Conservation (phyloP, 1,139 yeast genomes). For the Nadsonia starkeyi-henricii region DNA sequence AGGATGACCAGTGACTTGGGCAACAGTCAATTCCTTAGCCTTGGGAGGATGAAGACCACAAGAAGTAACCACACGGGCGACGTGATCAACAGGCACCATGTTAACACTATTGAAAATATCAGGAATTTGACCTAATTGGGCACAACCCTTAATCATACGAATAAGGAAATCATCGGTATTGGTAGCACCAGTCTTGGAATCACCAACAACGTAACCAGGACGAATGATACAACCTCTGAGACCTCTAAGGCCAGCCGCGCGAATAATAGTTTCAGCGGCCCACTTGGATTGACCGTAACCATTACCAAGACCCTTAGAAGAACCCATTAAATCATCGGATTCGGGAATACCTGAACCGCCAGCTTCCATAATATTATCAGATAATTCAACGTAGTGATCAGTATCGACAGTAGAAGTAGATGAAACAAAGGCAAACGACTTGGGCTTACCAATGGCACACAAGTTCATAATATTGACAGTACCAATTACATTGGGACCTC, state of each 20-base stretch:
- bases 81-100: constrained; percentile 97
- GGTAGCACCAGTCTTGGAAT: constrained; percentile 64
- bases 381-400: constrained; percentile 59
- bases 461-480: constrained; percentile 74
- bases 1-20: constrained; percentile 97
- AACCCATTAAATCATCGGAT: constrained; percentile 68
- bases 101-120: constrained; percentile 78
- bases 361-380: constrained; percentile 50
- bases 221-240: constrained; percentile 79
- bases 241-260: constrained; percentile 76
- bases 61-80: constrained; percentile 81
- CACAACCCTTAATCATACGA: constrained; percentile 88
- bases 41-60: constrained; percentile 66
- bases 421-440: constrained; percentile 80
- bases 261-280: constrained; percentile 84
- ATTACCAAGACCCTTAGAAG: constrained; percentile 65
- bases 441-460: constrained; percentile 68
- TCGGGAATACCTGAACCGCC: constrained; percentile 70
- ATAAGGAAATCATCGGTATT: constrained; percentile 93
- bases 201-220: constrained; percentile 95
- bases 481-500: constrained; percentile 88
- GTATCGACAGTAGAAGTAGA: constrained; percentile 89
- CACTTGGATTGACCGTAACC: constrained; percentile 98
- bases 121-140: constrained; percentile 75
- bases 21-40: constrained; percentile 39